These are phyloP conservation scores for Paraphaeosphaeria sporulosa DNA, from an alignment of 2,329 filamentous ascomycete species.

Conservation along the genomic window DNA sequence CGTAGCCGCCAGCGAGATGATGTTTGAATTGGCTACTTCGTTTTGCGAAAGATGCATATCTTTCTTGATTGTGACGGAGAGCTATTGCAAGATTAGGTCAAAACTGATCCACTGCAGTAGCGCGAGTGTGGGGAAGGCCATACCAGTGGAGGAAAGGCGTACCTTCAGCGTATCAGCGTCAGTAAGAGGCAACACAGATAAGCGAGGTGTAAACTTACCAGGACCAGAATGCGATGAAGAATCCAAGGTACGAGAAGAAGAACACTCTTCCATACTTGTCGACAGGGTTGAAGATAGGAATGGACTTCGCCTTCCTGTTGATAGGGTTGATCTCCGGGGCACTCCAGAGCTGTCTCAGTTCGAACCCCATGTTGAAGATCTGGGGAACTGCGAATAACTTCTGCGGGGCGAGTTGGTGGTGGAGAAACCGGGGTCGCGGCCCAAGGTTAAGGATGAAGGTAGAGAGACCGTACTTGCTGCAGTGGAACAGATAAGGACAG, in stretches of 20 bases:
- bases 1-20: slow-evolving; percentile 70
- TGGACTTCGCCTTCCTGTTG: slow-evolving; percentile 81
- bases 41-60: slow-evolving; percentile 75
- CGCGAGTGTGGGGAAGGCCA: slow-evolving; percentile 21
- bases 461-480: slow-evolving; percentile 23
- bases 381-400: slow-evolving; percentile 9
- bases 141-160: slow-evolving; percentile 87
- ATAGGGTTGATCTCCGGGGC: slow-evolving; percentile 81
- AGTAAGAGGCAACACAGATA: slow-evolving; percentile 23
- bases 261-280: slow-evolving; percentile 86
- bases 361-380: slow-evolving; percentile 40
- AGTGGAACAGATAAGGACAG: slow-evolving; percentile 22
- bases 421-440: slow-evolving; percentile 10
- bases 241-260: slow-evolving; percentile 87
- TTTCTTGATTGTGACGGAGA: slow-evolving; percentile 71
- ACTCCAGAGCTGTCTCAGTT: slow-evolving; percentile 44
- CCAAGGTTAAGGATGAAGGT: not conserved
- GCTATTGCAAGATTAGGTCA: slow-evolving; percentile 54
- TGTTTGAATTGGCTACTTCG: slow-evolving; percentile 88
- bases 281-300: slow-evolving; percentile 80
- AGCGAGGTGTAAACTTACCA: slow-evolving; percentile 57
- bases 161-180: slow-evolving; percentile 59
- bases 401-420: slow-evolving; percentile 19
- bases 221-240: slow-evolving; percentile 87
- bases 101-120: slow-evolving; percentile 5